Conservation (phyloP, 164 flowering plant genomes). For the Berberis thunbergii region DNA sequence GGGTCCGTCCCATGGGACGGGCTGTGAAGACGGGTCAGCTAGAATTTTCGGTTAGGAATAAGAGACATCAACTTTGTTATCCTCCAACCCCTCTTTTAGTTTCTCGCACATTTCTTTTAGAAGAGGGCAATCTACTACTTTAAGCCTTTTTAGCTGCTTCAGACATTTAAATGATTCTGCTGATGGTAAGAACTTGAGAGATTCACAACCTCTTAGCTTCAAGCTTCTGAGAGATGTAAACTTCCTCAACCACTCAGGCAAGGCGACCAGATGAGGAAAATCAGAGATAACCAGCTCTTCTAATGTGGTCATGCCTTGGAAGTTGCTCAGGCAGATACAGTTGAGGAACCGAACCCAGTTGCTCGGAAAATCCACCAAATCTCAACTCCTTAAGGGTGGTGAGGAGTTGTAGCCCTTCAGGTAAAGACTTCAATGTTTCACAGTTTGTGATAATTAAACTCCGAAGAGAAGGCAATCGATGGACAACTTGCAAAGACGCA, state of each 20-base stretch:
- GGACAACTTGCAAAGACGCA: neutral
- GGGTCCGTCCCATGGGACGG: no score
- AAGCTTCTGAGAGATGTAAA: slow-evolving; percentile 8
- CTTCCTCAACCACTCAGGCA: slow-evolving; percentile 17
- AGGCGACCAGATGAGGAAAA: slow-evolving; percentile 5
- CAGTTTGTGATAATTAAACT: neutral
- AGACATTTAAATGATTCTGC: neutral
- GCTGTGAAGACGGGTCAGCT: no score
- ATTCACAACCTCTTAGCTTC: slow-evolving; percentile 11
- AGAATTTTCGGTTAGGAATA: no score
- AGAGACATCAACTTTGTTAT: no score
- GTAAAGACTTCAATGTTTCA: neutral
- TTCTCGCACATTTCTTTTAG: neutral
- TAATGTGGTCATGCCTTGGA: slow-evolving; percentile 3
- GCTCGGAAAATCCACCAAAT: neutral
- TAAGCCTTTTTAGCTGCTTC: neutral
- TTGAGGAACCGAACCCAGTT: neutral
- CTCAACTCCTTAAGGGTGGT: neutral
- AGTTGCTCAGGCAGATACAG: slow-evolving; percentile 5
- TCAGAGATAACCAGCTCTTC: neutral
- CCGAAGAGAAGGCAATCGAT: neutral
- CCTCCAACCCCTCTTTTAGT: no score
- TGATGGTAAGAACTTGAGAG: slow-evolving; percentile 8
- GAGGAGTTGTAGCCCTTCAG: neutral
- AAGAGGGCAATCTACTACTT: slow-evolving; percentile 1